phyloP scores from a whole-genome alignment of 139 green algal species.

The Monoraphidium neglectum region DNA sequence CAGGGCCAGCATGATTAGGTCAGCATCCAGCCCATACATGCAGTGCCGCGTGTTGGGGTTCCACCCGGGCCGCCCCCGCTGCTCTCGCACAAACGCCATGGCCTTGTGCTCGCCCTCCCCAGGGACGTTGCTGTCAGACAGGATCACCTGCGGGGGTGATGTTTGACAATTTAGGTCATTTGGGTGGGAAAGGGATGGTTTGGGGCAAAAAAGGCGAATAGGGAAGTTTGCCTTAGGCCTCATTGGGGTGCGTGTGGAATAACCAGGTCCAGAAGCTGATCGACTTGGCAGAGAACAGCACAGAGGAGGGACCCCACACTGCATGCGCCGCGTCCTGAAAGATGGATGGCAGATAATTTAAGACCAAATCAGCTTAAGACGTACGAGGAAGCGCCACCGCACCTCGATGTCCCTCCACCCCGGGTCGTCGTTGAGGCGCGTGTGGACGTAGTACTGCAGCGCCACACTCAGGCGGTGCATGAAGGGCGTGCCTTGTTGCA shows the following conservation, averaged over 20 bases:
- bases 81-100: conserved; percentile 90
- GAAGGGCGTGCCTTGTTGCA: conserved; percentile 85
- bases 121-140: conserved; percentile 93
- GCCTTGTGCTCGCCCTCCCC: conserved; percentile 99
- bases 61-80: conserved; percentile 86
- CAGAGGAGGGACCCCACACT: too few relatives aligned
- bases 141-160: conserved; percentile 77
- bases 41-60: conserved; percentile 91
- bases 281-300: too few relatives aligned
- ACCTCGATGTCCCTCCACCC: conserved; percentile 92
- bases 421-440: conserved; percentile 88
- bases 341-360: too few relatives aligned
- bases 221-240: too few relatives aligned
- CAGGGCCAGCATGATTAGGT: conserved; percentile 97
- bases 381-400: too few relatives aligned
- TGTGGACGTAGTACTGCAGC: conserved; percentile 98
- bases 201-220: too few relatives aligned
- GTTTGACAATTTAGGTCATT: too few relatives aligned
- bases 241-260: too few relatives aligned
- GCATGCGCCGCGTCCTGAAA: too few relatives aligned
- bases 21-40: conserved; percentile 98
- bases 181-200: too few relatives aligned
- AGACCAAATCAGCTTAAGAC: too few relatives aligned
- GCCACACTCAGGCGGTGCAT: conserved; percentile 93
- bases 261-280: too few relatives aligned